These are phyloP conservation scores for Kwoniella sp. DNA, from an alignment of 768 basidiomycete species.

Conservation along the genomic window DNA sequence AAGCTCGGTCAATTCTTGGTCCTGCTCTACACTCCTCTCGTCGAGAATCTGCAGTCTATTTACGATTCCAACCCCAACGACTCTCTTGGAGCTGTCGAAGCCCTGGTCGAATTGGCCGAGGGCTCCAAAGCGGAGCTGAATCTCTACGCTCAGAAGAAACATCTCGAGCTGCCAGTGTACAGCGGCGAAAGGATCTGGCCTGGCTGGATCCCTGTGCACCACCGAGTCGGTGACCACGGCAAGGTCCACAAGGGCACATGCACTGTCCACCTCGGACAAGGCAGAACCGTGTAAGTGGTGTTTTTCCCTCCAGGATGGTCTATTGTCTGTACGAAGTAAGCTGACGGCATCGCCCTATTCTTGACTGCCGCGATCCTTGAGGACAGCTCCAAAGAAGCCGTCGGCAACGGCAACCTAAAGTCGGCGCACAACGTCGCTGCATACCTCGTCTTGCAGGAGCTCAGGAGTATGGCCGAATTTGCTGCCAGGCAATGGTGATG, in stretches of 20 bases:
- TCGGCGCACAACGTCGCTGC: constrained; percentile 16
- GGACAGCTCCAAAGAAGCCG: neutral
- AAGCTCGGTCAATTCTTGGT: constrained; percentile 7
- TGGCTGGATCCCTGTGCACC: neutral
- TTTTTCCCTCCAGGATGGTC: neutral
- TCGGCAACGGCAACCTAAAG: neutral
- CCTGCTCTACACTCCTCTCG: constrained; percentile 6
- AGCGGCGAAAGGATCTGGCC: constrained; percentile 12
- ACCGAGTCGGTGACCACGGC: constrained; percentile 12
- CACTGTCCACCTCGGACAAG: neutral
- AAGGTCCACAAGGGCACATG: constrained; percentile 8
- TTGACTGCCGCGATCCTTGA: no score
- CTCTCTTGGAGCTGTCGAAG: neutral
- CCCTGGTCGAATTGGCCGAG: constrained; percentile 3
- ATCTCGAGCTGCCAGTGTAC: neutral
- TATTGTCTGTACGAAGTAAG: no score
- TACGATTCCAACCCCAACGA: neutral
- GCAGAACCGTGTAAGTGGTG: constrained; percentile 5
- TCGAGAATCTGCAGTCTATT: neutral
- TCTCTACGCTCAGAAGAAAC: constrained; percentile 1
- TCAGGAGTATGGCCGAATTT: constrained; percentile 1
- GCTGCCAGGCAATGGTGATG: neutral
- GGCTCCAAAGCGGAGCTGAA: constrained; percentile 15
- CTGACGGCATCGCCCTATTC: no score
- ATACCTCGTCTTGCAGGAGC: constrained; percentile 17